Evolutionary conservation across 352 stramenopile species (phyloP), one percentile per base, ranked within the genome.

Genomic region (Thraustotheca clavata): DNA sequence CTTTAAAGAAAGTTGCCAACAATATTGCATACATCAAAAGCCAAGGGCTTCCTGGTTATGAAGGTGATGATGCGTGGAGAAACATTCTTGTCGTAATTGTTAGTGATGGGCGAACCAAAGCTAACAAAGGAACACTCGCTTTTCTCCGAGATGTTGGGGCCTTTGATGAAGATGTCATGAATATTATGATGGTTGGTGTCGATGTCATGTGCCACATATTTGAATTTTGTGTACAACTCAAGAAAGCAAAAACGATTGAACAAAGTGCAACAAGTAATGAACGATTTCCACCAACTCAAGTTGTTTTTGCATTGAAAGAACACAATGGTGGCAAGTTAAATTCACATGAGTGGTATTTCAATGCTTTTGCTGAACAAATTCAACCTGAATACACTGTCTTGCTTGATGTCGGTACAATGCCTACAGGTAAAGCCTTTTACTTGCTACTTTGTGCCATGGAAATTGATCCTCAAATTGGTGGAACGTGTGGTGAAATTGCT

Each of bases 251-350:
- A 6, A 48, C 34, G 20, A 68, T 68, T 24, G 60, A 60, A 4
- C 48, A 49, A 20, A 55, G 36, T 39, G 24, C 47, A n/a, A 27
- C 18, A 11, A 46, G 26, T 8, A 32, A 49, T 36, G 43, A 68
- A 18, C 34, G 52, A 27, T 68, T 50, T 35, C 60, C 60, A 20
- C 60, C 60, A 40, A 60, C 52, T 40, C 60, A 68, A 34, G 60
- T 68, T 7, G 47, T 73, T 2, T 73, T 73, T 59, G 46, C 41
- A 9, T 31, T 70, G 38, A 73, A 73, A 57, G 69, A 71, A 33
- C 46, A 73, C 35, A 77, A 77, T 50, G 67, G 68, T 22, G 71
- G 71, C 36, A 77, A 77, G 50, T 59, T 77, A 20, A 71, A 70
- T 39, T 70, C 49, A 34, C 71, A 76, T 49, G 43, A 69, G 22